A percentile compares a stretch with the other conserved stretches of the same genome.
Evolutionary conservation across 1,284 basidiomycete species (phyloP).

Genomic region (Ustilago tritici): DNA sequence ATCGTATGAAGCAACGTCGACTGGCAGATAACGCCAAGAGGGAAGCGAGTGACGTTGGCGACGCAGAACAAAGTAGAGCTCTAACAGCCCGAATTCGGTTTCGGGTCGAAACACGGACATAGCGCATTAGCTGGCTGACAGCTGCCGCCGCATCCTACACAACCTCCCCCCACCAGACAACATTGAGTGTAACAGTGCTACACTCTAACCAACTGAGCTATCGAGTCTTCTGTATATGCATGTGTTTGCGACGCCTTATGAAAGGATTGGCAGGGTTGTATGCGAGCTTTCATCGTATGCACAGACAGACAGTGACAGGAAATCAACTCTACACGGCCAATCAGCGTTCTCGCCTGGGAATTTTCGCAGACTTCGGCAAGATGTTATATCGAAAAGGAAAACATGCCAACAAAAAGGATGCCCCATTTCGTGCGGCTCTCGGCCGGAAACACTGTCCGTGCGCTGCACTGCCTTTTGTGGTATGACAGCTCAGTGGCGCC

Average conservation of each 20-base stretch:
- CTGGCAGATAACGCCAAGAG: neutral
- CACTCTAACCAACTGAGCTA: conserved; percentile 38
- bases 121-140: neutral
- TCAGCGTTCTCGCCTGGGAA: too few relatives aligned
- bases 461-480: too few relatives aligned
- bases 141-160: neutral
- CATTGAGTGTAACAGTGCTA: conserved; percentile 18
- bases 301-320: too few relatives aligned
- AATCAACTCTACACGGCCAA: too few relatives aligned
- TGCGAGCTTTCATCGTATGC: neutral
- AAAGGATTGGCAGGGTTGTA: neutral
- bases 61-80: neutral
- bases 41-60: neutral
- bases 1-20: neutral
- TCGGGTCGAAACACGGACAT: neutral
- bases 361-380: too few relatives aligned
- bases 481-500: too few relatives aligned
- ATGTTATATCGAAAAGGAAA: too few relatives aligned
- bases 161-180: neutral
- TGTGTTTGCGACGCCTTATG: conserved; percentile 3
- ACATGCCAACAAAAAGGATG: too few relatives aligned
- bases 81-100: neutral
- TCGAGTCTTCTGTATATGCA: conserved; percentile 9
- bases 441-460: too few relatives aligned
- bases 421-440: too few relatives aligned